These are phyloP conservation scores for Russula earlei DNA, from an alignment of 768 basidiomycete species.

Conservation along the genomic window DNA sequence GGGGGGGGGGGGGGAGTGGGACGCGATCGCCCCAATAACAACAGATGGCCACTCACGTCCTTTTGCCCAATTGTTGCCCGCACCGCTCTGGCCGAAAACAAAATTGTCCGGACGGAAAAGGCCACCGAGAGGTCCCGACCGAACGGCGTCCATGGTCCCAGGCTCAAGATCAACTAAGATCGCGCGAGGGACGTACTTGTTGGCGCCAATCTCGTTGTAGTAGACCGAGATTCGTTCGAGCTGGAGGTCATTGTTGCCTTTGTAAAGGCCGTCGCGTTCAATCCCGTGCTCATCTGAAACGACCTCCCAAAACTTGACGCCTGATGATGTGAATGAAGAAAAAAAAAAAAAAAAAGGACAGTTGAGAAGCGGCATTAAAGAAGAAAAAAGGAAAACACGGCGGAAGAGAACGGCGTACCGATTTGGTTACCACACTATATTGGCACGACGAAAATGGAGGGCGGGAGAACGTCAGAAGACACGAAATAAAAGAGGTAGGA, in stretches of 20 bases:
- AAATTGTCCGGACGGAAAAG: slow-evolving; percentile 99
- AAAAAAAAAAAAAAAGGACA: slow-evolving; percentile 10
- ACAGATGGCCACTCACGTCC: slow-evolving; percentile 63
- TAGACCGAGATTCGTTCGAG: slow-evolving; percentile 97
- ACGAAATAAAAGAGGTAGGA: background rate
- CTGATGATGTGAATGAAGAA: too few species aligned
- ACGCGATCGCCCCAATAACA: background rate
- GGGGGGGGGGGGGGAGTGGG: too few species aligned
- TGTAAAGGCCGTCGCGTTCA: slow-evolving; percentile 86
- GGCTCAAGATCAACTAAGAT: slow-evolving; percentile 97
- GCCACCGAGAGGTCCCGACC: slow-evolving; percentile 79
- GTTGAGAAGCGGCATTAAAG: background rate
- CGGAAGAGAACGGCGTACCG: slow-evolving; percentile 43
- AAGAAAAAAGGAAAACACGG: slow-evolving; percentile 4
- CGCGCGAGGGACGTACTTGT: slow-evolving; percentile 98
- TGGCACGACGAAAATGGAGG: too few species aligned
- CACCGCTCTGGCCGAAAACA: slow-evolving; percentile 95
- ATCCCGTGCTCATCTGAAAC: slow-evolving; percentile 98
- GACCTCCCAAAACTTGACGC: slow-evolving; percentile 97
- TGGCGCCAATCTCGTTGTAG: slow-evolving; percentile 91
- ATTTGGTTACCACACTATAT: slow-evolving; percentile 88
- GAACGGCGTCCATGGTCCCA: slow-evolving; percentile 90
- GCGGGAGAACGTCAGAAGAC: too few species aligned
- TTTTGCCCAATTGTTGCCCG: slow-evolving; percentile 99
- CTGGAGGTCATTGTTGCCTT: slow-evolving; percentile 89